Base-by-base conservation (phyloP, 73 alveolate species). In the Paramecium bursaria region DNA sequence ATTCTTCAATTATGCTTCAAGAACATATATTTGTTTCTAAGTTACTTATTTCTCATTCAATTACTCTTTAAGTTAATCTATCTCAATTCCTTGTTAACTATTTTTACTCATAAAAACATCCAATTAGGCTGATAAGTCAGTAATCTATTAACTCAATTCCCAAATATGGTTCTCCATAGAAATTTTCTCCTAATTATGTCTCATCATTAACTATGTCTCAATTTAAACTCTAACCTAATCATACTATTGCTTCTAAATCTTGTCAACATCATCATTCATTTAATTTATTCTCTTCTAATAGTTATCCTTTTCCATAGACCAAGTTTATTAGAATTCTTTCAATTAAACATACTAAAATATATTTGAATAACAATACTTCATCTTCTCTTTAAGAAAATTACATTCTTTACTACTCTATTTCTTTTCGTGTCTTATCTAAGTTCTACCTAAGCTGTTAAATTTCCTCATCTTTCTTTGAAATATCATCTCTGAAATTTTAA, bases 151-250 rank as follows among this genome's bases (percentile, higher is more conserved):
- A 19, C 55, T 35, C 27, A 67, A 33, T 42, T 67, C 14, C 53
- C 55, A 67, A 3, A 67, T 35, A 35, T 67, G 82, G 44, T 67
- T 67, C 21, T 67, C 82, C 21, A 67, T 21, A 39, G 26, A 10
- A 9, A 67, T 25, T 67, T 67, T 67, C 19, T 67, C 82, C 6
- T 27, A 15, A 10, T 42, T n/a, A 67, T 11, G 33, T 35, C 44
- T 67, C 82, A 67, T 35, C 17, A 19, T 39, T 9, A 67, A 6
- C 17, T 67, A 42, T 0, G 82, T 15, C 44, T 67, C 82, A 1
- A 67, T 47, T 67, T 67, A 67, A 19, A 67, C 27, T 67, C 82
- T 67, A 25, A 67, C 19, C 21, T 67, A 42, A 33, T 67, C 82
- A 67, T 35, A 67, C 44, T 67, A 67, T 3, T 42, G n/a, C 44